Evolutionary conservation across 1,139 yeast genomes (phyloP).

Genomic region (Blastobotrys persicus): DNA sequence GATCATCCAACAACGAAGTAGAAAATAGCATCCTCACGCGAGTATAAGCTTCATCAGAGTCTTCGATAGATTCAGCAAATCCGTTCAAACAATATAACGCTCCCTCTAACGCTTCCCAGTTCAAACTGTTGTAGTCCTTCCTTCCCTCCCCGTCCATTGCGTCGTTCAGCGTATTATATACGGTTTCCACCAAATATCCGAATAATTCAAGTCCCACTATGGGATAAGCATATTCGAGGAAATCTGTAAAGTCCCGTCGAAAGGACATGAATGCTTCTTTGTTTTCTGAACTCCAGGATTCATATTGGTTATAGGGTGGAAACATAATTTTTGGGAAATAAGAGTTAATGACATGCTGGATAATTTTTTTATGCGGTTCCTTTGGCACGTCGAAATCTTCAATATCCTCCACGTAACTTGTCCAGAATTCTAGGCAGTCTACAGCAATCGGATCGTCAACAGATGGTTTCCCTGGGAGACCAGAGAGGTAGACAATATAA

Average conservation of each 20-base stretch:
- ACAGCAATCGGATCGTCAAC: conserved; percentile 65
- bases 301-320: conserved; percentile 31
- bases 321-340: conserved; percentile 64
- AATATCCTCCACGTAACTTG: conserved; percentile 62
- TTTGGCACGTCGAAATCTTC: conserved; percentile 49
- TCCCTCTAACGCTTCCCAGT: conserved; percentile 59
- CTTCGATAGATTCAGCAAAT: conserved; percentile 40
- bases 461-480: conserved; percentile 59
- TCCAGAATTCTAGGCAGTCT: conserved; percentile 77
- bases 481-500: conserved; percentile 53
- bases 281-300: conserved; percentile 31
- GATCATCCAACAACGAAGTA: conserved; percentile 33
- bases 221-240: conserved; percentile 67
- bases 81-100: conserved; percentile 62
- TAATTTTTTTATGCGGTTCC: conserved; percentile 39
- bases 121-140: conserved; percentile 13
- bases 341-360: conserved; percentile 48
- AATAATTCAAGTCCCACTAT: conserved; percentile 58
- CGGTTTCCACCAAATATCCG: conserved; percentile 47
- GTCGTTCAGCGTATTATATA: conserved; percentile 26
- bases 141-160: neutral
- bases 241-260: conserved; percentile 71
- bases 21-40: conserved; percentile 19
- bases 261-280: conserved; percentile 61
- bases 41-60: conserved; percentile 26